Evolutionary conservation across 2,329 filamentous ascomycete species (phyloP).

Genomic region (Pseudogymnoascus sp.): DNA sequence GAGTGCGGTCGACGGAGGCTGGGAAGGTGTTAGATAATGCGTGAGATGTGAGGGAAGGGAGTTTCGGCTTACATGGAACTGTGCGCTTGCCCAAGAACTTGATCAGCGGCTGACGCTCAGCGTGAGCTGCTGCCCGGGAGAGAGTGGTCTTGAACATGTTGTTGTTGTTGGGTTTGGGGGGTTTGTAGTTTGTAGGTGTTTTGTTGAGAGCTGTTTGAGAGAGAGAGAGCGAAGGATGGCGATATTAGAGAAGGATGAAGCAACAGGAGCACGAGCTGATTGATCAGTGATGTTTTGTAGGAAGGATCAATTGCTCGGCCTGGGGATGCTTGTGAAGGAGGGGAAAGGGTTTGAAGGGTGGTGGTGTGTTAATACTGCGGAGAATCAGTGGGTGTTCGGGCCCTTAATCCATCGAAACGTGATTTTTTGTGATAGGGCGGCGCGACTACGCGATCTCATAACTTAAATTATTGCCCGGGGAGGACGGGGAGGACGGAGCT

Average conservation of each 20-base stretch:
- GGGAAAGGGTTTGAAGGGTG: neutral
- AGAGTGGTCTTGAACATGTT: slow-evolving; percentile 9
- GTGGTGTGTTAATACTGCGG: slow-evolving; percentile 5
- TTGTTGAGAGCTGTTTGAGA: neutral
- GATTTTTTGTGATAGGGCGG: slow-evolving; percentile 8
- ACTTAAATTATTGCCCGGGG: slow-evolving; percentile 6
- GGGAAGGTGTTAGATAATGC: slow-evolving; percentile 18
- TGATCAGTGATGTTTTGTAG: neutral
- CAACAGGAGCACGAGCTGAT: slow-evolving; percentile 2
- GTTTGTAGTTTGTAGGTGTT: neutral
- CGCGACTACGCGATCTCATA: slow-evolving; percentile 1
- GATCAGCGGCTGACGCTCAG: slow-evolving; percentile 34
- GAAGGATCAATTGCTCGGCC: neutral
- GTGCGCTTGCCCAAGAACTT: slow-evolving; percentile 36
- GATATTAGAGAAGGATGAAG: neutral
- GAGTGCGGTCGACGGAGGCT: slow-evolving; percentile 52
- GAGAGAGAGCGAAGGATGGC: neutral
- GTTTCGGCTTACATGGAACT: slow-evolving; percentile 29
- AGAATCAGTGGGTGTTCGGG: neutral
- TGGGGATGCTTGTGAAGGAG: neutral
- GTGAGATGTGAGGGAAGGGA: neutral
- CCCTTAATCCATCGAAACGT: neutral
- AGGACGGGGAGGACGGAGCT: slow-evolving; percentile 1
- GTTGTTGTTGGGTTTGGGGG: neutral
- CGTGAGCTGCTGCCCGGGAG: slow-evolving; percentile 20